Evolutionary conservation across 2,329 filamentous ascomycete species (phyloP).

Genomic region (Ophiobolus disseminans): DNA sequence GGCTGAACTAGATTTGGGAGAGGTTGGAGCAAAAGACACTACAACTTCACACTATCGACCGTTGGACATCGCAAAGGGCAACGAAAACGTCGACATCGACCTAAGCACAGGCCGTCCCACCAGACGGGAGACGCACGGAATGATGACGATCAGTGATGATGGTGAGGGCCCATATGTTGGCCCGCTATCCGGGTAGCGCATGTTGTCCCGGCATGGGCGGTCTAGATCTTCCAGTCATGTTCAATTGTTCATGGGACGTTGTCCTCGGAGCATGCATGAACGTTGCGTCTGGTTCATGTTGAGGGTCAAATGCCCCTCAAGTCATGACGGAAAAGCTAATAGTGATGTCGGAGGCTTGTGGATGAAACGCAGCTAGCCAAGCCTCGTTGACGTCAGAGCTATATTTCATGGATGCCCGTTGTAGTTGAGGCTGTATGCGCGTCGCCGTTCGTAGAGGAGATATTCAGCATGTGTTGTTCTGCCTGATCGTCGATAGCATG

Average conservation of each 20-base stretch:
- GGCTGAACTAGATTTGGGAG: background rate
- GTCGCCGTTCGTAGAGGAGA: background rate
- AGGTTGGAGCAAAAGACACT: background rate
- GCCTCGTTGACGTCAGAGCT: constrained; percentile 5
- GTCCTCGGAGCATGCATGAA: background rate
- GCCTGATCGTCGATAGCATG: background rate
- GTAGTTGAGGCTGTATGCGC: background rate
- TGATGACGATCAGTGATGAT: background rate
- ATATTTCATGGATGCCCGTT: background rate
- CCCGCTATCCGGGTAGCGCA: background rate
- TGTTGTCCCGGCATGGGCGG: background rate
- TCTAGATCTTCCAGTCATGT: background rate
- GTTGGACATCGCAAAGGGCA: background rate
- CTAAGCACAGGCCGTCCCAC: background rate
- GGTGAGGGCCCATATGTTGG: background rate
- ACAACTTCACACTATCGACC: background rate
- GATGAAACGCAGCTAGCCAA: constrained; percentile 1
- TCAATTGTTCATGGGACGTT: background rate
- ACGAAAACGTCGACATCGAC: background rate
- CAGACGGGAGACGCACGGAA: background rate
- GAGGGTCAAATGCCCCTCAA: background rate
- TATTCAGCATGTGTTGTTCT: background rate
- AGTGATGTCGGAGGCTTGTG: background rate
- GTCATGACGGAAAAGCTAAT: background rate
- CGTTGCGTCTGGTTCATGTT: background rate